Evolutionary conservation across 179 eudicot genomes (phyloP), one percentile per base, ranked within the genome.

Genomic region (Spinacia oleracea): DNA sequence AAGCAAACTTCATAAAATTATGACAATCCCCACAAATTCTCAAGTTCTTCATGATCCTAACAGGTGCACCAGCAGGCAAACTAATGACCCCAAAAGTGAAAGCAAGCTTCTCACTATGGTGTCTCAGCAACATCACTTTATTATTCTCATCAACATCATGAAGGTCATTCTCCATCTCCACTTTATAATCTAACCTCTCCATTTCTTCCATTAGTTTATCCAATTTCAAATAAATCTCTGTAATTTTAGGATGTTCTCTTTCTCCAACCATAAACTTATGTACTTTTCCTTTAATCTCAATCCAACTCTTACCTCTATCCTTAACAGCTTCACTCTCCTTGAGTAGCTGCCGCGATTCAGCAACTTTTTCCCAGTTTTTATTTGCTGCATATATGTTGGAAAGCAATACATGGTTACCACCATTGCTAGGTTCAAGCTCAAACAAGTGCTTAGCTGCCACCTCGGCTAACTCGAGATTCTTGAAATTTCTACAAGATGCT

Each of bases 81-180:
- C 84, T 83, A 82, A 91, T 89, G 40, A 91, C 67, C 45, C 93
- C 97, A 63, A 83, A 86, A 38, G 85, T 79, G 70, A 93, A 84
- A 1, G 96, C 91, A n/a, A 91, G 85, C 84, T 90, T 92, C 83
- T 93, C 96, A 77, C 97, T 89, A 43, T 91, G 96, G 85, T 91
- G 90, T 84, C 87, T 87, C 65, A 93, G 64, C 43, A 91, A 72
- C 29, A 80, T 84, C 29, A 70, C 78, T 77, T 91, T 93, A 56
- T 72, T 73, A 59, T 71, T 78, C 31, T 91, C 90, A 63, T 88
- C 97, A 74, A 91, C 93, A 76, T 91, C 89, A 80, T 92, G 97
- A 80, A 86, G 69, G 53, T 91, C 96, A 29, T 89, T 86, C 79
- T 83, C 84, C 58, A 71, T 85, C 64, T 85, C 83, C 59, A 80